A percentile compares a stretch with the other conserved stretches of the same genome.
Conservation (phyloP, 768 basidiomycete species). For the Fistulinella prunicolor region DNA sequence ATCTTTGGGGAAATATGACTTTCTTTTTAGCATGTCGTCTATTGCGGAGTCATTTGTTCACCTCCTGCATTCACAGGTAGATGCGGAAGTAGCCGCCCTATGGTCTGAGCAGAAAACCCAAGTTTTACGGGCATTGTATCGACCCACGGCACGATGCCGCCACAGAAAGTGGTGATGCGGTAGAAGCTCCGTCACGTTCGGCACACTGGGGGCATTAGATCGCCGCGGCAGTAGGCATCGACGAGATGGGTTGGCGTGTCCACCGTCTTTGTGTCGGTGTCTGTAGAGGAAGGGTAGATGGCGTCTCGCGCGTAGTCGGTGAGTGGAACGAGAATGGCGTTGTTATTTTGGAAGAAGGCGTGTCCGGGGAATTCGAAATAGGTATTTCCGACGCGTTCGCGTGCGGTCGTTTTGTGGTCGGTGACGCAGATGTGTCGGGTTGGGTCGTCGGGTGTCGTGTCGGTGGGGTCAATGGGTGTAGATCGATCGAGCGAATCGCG, state of each 20-base stretch:
- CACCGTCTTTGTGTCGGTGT: conserved; percentile 8
- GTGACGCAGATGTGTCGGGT: conserved; percentile 78
- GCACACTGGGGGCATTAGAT: conserved; percentile 85
- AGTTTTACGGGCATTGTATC: too few relatives aligned
- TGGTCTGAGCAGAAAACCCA: too few relatives aligned
- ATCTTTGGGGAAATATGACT: too few relatives aligned
- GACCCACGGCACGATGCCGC: conserved; percentile 80
- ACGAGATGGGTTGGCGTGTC: conserved; percentile 75
- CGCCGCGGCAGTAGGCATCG: conserved; percentile 91
- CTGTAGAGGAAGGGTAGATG: conserved; percentile 47
- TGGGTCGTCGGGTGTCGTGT: conserved; percentile 35
- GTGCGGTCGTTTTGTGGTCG: conserved; percentile 73
- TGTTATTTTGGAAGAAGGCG: conserved; percentile 99
- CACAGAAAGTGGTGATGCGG: conserved; percentile 75
- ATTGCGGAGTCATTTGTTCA: too few relatives aligned
- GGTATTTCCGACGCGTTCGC: conserved; percentile 78
- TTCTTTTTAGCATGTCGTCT: too few relatives aligned
- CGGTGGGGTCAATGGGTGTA: conserved; percentile 22
- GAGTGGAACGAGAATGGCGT: conserved; percentile 80
- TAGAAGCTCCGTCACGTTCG: too few relatives aligned
- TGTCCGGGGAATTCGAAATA: conserved; percentile 84
- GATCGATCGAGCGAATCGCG: conserved; percentile 68
- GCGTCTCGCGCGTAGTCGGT: conserved; percentile 80
- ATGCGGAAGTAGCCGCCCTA: too few relatives aligned
- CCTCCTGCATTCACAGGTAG: too few relatives aligned